These are phyloP conservation scores for Stromatinia cepivora DNA, from an alignment of 2,329 filamentous ascomycete genomes.

Conservation along the genomic window DNA sequence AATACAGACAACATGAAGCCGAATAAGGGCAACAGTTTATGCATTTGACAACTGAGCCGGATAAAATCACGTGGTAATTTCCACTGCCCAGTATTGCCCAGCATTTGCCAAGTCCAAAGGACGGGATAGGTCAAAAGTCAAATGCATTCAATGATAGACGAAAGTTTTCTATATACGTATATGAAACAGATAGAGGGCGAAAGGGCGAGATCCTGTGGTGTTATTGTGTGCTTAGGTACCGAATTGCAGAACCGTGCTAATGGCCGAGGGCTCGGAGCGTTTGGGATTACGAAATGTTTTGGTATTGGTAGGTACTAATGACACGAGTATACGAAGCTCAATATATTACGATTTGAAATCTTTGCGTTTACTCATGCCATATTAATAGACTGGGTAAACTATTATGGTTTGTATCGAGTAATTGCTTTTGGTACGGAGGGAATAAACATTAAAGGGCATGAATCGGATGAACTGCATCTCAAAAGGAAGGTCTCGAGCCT, in stretches of 20 bases:
- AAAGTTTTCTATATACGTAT: background rate
- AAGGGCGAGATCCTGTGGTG: background rate
- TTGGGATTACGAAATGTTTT: background rate
- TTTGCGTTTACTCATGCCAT: background rate
- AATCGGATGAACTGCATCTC: background rate
- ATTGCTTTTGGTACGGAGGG: background rate
- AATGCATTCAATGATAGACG: background rate
- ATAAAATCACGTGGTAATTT: conserved; percentile 4
- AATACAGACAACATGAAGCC: background rate
- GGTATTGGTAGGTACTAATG: background rate
- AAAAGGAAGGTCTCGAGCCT: background rate
- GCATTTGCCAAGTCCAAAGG: background rate
- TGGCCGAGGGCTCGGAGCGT: background rate
- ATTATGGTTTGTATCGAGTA: background rate
- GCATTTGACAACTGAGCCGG: background rate
- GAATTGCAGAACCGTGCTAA: background rate
- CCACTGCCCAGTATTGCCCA: conserved; percentile 9
- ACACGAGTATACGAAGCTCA: background rate
- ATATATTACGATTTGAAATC: background rate
- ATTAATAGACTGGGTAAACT: background rate
- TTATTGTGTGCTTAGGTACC: background rate
- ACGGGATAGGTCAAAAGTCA: background rate
- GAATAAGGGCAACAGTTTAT: background rate
- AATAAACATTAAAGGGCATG: background rate
- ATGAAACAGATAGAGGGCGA: background rate